These are phyloP conservation scores for Spergularia azorica DNA, from an alignment of 179 eudicot species.

Conservation along the genomic window DNA sequence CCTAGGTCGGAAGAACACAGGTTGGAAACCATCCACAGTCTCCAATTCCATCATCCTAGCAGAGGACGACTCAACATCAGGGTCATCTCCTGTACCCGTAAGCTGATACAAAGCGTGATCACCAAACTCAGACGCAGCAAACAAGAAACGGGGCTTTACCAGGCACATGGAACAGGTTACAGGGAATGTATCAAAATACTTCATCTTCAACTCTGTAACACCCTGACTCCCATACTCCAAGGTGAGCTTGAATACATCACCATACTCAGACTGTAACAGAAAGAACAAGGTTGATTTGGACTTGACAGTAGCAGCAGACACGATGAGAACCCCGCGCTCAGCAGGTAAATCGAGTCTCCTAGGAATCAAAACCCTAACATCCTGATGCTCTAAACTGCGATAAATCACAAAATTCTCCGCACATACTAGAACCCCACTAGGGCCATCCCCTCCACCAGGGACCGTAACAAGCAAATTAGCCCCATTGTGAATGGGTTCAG, in stretches of 20 bases:
- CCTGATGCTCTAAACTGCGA: conserved; percentile 91
- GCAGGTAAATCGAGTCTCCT: conserved; percentile 90
- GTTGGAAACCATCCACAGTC: conserved; percentile 95
- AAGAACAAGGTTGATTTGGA: conserved; percentile 95
- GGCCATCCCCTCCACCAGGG: conserved; percentile 99
- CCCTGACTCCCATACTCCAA: conserved; percentile 75
- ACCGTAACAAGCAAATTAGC: conserved; percentile 97
- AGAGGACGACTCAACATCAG: conserved; percentile 86
- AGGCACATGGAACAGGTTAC: conserved; percentile 82
- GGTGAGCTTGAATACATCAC: conserved; percentile 91
- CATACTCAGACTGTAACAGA: conserved; percentile 89
- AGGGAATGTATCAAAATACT: conserved; percentile 94
- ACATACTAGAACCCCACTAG: conserved; percentile 97
- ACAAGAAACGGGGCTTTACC: conserved; percentile 81
- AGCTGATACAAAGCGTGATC: conserved; percentile 95
- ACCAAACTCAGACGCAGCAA: conserved; percentile 98
- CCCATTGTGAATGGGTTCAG: conserved; percentile 92
- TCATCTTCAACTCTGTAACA: conserved; percentile 77
- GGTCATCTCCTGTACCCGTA: conserved; percentile 92
- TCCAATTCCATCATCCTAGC: conserved; percentile 85
- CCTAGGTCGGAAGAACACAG: conserved; percentile 87
- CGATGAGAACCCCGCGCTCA: conserved; percentile 87
- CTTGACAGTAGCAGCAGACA: conserved; percentile 85
- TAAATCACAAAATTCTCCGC: conserved; percentile 96
- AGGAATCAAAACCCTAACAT: conserved; percentile 91